Base-by-base conservation (phyloP, 2,329 filamentous ascomycete species). In the Aspergillus sp. region DNA sequence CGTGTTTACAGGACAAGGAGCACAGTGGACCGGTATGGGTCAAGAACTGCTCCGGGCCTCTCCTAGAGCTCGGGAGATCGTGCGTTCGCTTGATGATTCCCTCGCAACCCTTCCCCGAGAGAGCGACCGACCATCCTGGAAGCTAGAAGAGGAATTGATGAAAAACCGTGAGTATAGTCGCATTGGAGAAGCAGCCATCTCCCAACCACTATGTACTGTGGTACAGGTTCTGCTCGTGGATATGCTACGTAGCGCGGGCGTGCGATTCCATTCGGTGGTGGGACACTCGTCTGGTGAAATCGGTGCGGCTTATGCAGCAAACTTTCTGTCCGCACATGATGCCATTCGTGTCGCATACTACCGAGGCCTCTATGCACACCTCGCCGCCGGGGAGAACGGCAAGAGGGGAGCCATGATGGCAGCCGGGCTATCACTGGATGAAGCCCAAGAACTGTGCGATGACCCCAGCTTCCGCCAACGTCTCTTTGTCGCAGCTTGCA, bases 281-380 rank as follows among this genome's bases (percentile, higher is more conserved):
- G 81, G 82, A 6, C 81, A 84, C 62, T 82, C 80, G 0, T 80
- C 78, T 0, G 82, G 82, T 2, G 82, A 84, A 61, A 83, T 83
- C n/a, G 80, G 68, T 0, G 81, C 81, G 0, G 82, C 79, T 0
- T 85, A 83, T 60, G 80, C 81, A 0, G 78, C 81, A 0, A 82
- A 81, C 0, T 69, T 76, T n/a, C 53, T 85, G 1, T 70, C 71
- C 0, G 71, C 71, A 2, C 52, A 65, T 1, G 76, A 80, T 10
- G 81, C 81, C 4, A 79, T 84, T 3, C 67, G 66, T 0, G 71
- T 78, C 16, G 80, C 81, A 0, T 83, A 81, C 63, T 79, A 79
- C 55, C 77, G 82, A 1, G 81, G 81, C 0, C 63, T 67, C 0
- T 36, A 65, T 54, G 51, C 51, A 11, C 50, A 59, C 50, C 56